phyloP scores from a whole-genome alignment of 1,139 yeast species.

The Pichia sp. region DNA sequence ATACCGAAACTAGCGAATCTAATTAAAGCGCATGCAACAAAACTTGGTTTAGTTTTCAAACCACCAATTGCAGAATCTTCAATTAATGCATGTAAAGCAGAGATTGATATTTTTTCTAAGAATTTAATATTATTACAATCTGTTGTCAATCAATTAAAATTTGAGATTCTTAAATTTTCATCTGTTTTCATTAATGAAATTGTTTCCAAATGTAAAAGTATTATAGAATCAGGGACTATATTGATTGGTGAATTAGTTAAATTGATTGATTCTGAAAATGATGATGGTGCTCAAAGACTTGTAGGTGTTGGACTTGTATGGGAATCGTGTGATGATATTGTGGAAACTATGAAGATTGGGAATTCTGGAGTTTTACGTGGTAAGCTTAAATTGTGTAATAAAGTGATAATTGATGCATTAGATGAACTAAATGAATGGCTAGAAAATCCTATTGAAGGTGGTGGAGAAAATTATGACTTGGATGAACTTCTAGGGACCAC shows the following conservation, averaged over 20 bases:
- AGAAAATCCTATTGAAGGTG: conserved; percentile 43
- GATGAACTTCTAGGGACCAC: conserved; percentile 35
- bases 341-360: conserved; percentile 38
- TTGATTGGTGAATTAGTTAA: conserved; percentile 6
- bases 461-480: conserved; percentile 7
- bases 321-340: conserved; percentile 47
- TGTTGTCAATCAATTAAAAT: conserved; percentile 38
- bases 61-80: conserved; percentile 42
- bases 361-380: conserved; percentile 42
- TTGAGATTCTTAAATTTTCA: conserved; percentile 31
- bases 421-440: conserved; percentile 64
- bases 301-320: conserved; percentile 58
- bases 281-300: conserved; percentile 34
- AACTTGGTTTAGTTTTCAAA: conserved; percentile 67
- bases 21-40: conserved; percentile 72
- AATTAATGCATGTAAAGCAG: conserved; percentile 43
- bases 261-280: conserved; percentile 7
- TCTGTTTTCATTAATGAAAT: conserved; percentile 37
- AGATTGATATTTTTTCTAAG: conserved; percentile 45
- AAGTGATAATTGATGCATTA: conserved; percentile 52
- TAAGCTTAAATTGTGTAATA: conserved; percentile 39
- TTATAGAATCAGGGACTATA: conserved; percentile 3
- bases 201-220: conserved; percentile 17
- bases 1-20: conserved; percentile 50
- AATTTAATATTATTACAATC: conserved; percentile 40